phyloP scores from a whole-genome alignment of 495 filamentous ascomycete genomes.

The Aspergillus olivimuriae region DNA sequence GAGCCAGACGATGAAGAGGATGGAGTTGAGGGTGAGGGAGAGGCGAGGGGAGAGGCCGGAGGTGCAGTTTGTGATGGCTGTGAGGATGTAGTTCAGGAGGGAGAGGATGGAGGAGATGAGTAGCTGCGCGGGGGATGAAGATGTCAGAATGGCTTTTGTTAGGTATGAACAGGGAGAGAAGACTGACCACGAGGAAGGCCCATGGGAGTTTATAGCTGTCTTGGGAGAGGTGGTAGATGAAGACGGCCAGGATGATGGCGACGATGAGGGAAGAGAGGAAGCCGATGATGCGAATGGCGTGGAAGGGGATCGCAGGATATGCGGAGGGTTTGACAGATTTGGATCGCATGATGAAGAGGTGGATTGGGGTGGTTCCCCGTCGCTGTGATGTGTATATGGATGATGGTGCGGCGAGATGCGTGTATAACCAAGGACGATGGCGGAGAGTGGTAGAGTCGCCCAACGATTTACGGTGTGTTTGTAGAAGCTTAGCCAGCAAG shows the following conservation, averaged over 20 bases:
- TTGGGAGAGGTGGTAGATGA: constrained; percentile 52
- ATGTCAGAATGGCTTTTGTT: constrained; percentile 4
- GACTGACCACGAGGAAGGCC: constrained; percentile 57
- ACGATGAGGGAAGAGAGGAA: constrained; percentile 52
- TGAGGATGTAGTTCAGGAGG: constrained; percentile 45
- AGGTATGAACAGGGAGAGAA: background rate
- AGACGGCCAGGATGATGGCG: constrained; percentile 52
- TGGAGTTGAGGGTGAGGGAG: constrained; percentile 46
- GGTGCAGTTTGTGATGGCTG: constrained; percentile 50
- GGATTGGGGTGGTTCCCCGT: background rate
- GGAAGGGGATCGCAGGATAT: constrained; percentile 54
- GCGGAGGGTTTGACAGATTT: constrained; percentile 44
- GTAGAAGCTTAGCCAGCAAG: too few relatives aligned
- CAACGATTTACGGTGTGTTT: too few relatives aligned
- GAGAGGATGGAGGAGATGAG: constrained; percentile 50
- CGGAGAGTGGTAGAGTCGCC: too few relatives aligned
- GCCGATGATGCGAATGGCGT: constrained; percentile 44
- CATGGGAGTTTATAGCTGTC: constrained; percentile 52
- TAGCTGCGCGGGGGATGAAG: constrained; percentile 33
- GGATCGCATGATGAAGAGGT: constrained; percentile 21
- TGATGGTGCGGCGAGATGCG: too few relatives aligned
- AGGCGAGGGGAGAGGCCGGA: constrained; percentile 50
- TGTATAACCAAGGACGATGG: too few relatives aligned
- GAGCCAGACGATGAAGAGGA: constrained; percentile 50
- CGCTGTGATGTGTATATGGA: background rate